Evolutionary conservation across 2,329 filamentous ascomycete species (phyloP).

Genomic region (Sporothrix dimorphospora): DNA sequence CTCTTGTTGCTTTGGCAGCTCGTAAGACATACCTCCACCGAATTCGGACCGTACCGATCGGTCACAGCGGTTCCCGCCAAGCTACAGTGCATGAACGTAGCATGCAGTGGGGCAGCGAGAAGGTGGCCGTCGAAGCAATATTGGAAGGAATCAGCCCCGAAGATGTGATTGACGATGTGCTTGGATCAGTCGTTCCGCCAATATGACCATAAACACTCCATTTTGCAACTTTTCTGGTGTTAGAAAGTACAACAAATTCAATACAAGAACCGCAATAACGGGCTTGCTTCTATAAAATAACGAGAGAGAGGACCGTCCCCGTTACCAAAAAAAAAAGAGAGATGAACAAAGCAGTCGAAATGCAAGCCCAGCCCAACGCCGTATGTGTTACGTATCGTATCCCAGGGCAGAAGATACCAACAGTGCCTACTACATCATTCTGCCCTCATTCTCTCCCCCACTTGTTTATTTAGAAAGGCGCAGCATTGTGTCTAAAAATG

Average conservation of each 20-base stretch:
- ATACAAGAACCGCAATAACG: background rate
- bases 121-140: constrained; percentile 67
- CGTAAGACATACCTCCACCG: constrained; percentile 88
- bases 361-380: constrained; percentile 26
- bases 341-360: background rate
- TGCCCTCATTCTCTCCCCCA: background rate
- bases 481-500: background rate
- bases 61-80: background rate
- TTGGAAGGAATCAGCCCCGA: constrained; percentile 65
- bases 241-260: background rate
- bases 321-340: background rate
- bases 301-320: background rate
- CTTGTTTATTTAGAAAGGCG: background rate
- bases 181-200: constrained; percentile 60
- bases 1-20: constrained; percentile 78
- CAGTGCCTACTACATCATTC: background rate
- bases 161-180: constrained; percentile 66
- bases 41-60: constrained; percentile 68
- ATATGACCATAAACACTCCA: constrained; percentile 39
- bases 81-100: constrained; percentile 71
- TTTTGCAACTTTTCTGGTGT: background rate
- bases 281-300: background rate
- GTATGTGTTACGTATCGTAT: constrained; percentile 12
- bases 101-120: constrained; percentile 87
- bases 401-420: background rate